These are phyloP conservation scores for Penicillium sp. DNA, from an alignment of 2,329 filamentous ascomycete species.

Conservation along the genomic window DNA sequence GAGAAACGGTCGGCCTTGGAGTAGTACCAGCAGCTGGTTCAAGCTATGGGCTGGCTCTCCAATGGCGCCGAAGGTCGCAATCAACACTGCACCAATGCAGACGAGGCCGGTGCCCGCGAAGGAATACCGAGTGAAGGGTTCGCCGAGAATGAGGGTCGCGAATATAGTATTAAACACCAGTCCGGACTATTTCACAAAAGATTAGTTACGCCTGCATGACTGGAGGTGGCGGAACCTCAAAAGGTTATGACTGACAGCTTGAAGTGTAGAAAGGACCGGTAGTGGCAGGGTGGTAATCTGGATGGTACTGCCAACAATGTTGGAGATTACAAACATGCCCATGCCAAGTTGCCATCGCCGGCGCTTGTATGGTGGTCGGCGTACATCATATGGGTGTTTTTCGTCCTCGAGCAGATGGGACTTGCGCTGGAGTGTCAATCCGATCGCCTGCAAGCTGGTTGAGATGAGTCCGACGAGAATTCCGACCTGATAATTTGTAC, in stretches of 20 bases:
- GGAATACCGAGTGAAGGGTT: constrained; percentile 95
- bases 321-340: constrained; percentile 94
- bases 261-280: constrained; percentile 89
- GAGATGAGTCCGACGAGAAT: constrained; percentile 91
- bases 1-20: constrained; percentile 74
- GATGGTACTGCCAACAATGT: constrained; percentile 90
- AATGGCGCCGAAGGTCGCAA: constrained; percentile 91
- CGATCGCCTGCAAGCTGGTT: constrained; percentile 91
- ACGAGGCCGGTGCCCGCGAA: constrained; percentile 86
- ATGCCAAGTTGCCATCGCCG: constrained; percentile 92
- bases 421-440: constrained; percentile 93
- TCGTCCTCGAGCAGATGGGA: constrained; percentile 98
- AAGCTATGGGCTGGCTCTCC: constrained; percentile 89
- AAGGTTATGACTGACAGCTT: constrained; percentile 59
- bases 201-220: constrained; percentile 7
- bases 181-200: constrained; percentile 61
- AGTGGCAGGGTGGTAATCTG: constrained; percentile 96
- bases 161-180: constrained; percentile 99
- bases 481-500: constrained; percentile 64
- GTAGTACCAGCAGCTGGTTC: constrained; percentile 73
- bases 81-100: constrained; percentile 82
- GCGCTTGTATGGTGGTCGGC: constrained; percentile 83
- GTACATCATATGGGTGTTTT: constrained; percentile 74
- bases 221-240: neutral
- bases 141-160: constrained; percentile 86